Evolutionary conservation across 768 basidiomycete genomes (phyloP), one percentile per base, ranked within the genome.

Genomic region (Wakefieldia striispora): DNA sequence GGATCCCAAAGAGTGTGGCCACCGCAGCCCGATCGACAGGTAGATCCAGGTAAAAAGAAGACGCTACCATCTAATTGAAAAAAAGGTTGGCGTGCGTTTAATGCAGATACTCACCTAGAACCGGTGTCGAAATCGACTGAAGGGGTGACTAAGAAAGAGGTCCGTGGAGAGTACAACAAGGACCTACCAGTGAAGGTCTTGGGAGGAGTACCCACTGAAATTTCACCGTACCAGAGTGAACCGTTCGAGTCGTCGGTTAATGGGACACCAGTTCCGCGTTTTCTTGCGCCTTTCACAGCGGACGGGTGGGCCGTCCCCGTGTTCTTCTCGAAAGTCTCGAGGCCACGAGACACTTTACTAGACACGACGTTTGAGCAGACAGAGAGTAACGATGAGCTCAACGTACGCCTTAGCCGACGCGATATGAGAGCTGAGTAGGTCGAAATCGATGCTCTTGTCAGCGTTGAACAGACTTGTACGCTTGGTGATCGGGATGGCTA

Each of bases 1-100:
- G 73, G 60, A 50, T 70, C 46, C 55, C 72, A 76, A 39, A 60
- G 53, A 24, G 33, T 2, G 12, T 75, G 71, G 2, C 50, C 58
- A 0, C 16, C 5, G 52, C 74, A 75, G 24, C 4, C 53, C 17
- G 47, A 55, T 17, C 3, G 27, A 52, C 68, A 70, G 4, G 41
- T 4, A 4, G 55, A 26, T 1, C 57, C 60, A 7, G 69, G 67
- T 27, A 70, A 33, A 49, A 64, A 63, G 4, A 69, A 45, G 39
- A 69, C 67, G 19, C 65, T 63, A 40, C 47, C 45, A 16, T 57
- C 58, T 17, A 51, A 58, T 36, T 61, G 56, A 47, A 54, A 53
- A 34, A 48, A 27, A 13, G 4, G 2, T 33, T 16, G 33, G 6
- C 2, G 17, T 27, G 1, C 40, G 29, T 2, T 7, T 13, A 5